Evolutionary conservation across 1,284 basidiomycete species (phyloP), one percentile per base, ranked within the genome.

Genomic region (Sphaerobolus stellatus): DNA sequence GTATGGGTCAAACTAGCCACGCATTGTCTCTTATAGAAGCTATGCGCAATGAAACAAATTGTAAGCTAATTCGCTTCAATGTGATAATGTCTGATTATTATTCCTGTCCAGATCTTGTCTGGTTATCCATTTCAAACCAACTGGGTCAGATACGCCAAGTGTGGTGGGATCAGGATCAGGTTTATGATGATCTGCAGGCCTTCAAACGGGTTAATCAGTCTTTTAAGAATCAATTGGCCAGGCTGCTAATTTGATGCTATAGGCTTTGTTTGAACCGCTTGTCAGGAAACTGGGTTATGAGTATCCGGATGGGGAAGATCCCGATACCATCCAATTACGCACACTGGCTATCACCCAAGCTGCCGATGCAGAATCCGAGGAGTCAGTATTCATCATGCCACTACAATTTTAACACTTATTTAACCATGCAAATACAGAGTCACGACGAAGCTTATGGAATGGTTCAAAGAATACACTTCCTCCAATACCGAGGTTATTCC

Each of bases 231-330:
- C 41, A 11, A 18, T 13, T 43, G 22, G 33, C 18, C 18, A 24
- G 18, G 14, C 22, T 3, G 3, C 16, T 43, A 43, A 45, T n/a
- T 53, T 8, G 48, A 11, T 40, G 97, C 96, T 46, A 4, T 55
- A 90, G 88, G 68, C 71, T 31, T 75, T 97, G 36, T 94, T 92
- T 72, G 78, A 78, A 46, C 95, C 94, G 5, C 70, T 95, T 33
- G 90, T 93, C 29, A 74, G 90, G 50, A 80, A 78, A 62, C 79
- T 97, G 48, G 92, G 94, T 14, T 96, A 88, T 66, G 87, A 92
- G 48, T 90, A 89, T 68, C 69, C 75, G 4, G 75, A 79, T 14
- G 72, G 75, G 31, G 96, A 99, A 59, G 77, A 84, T 18, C 76
- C 84, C 25, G 92, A 92, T 60, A 78, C 79, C 41, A 82, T 84